These are phyloP conservation scores for Sporormia fimetaria DNA, from an alignment of 495 filamentous ascomycete genomes.

Conservation along the genomic window DNA sequence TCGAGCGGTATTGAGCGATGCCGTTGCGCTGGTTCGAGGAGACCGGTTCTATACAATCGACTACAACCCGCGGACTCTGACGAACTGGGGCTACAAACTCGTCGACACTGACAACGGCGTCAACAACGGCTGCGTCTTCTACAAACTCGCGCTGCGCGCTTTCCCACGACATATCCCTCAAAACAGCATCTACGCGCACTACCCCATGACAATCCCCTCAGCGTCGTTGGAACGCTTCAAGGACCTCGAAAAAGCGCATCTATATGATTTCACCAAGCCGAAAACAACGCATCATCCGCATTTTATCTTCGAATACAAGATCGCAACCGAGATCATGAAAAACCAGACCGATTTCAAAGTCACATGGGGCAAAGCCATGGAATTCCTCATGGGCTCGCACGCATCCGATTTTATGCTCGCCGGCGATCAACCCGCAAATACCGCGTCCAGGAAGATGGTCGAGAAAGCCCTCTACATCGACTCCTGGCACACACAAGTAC, in stretches of 20 bases:
- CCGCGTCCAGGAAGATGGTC: conserved; percentile 40
- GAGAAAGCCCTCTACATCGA: conserved; percentile 38
- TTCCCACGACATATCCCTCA: conserved; percentile 49
- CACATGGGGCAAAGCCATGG: conserved; percentile 44
- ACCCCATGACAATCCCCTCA: conserved; percentile 46
- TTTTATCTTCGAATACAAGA: conserved; percentile 41
- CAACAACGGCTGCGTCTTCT: conserved; percentile 49
- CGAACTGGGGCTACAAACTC: conserved; percentile 63
- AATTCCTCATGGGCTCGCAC: conserved; percentile 37
- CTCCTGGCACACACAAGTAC: conserved; percentile 42
- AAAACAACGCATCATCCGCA: conserved; percentile 27
- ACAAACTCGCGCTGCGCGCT: conserved; percentile 49
- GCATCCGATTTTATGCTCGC: conserved; percentile 46
- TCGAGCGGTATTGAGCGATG: conserved; percentile 73
- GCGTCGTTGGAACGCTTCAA: conserved; percentile 44
- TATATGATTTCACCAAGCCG: conserved; percentile 44
- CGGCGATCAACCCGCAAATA: conserved; percentile 40
- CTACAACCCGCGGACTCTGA: conserved; percentile 60
- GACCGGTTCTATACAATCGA: conserved; percentile 76
- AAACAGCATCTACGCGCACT: conserved; percentile 48
- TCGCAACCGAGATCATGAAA: conserved; percentile 38
- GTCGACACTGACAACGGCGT: conserved; percentile 39
- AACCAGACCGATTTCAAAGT: conserved; percentile 46
- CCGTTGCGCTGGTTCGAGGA: conserved; percentile 71
- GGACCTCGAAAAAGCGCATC: conserved; percentile 35